A percentile compares a stretch with the other conserved stretches of the same genome.
Evolutionary conservation across 345 rosid genomes (phyloP).

Genomic region (Sonneratia alba): DNA sequence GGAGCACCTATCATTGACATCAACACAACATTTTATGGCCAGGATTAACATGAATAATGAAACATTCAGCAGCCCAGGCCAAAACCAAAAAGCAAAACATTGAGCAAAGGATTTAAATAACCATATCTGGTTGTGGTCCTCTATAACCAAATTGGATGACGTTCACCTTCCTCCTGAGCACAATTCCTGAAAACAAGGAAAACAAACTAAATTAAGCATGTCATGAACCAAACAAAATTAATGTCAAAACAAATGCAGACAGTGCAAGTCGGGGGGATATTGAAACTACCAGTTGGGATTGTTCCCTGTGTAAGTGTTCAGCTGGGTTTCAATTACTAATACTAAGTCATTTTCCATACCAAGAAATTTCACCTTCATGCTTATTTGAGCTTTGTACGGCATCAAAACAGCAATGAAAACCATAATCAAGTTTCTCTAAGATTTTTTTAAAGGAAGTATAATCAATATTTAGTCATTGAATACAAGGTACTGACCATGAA

Average conservation of each 20-base stretch:
- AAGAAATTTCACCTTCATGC: background rate
- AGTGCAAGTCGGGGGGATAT: background rate
- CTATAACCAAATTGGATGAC: constrained; percentile 42
- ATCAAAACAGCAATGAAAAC: background rate
- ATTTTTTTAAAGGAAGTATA: background rate
- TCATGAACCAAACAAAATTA: background rate
- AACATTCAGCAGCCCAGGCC: background rate
- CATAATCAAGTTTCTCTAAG: background rate
- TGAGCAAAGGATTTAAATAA: constrained; percentile 6
- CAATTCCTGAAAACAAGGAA: constrained; percentile 16
- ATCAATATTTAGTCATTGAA: background rate
- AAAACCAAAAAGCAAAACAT: background rate
- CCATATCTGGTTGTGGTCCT: constrained; percentile 95
- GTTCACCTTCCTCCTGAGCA: constrained; percentile 76
- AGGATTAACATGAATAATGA: background rate
- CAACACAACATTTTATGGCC: constrained; percentile 12
- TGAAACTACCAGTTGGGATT: background rate
- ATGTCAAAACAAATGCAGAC: background rate
- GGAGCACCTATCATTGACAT: constrained; percentile 55
- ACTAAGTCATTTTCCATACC: background rate
- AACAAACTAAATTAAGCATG: background rate
- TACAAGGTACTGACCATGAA: background rate
- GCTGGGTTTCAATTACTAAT: background rate
- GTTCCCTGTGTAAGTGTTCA: background rate
- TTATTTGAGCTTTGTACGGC: background rate